Conservation (phyloP, 176 grass and related monocot genomes). For the Olyra latifolia region DNA sequence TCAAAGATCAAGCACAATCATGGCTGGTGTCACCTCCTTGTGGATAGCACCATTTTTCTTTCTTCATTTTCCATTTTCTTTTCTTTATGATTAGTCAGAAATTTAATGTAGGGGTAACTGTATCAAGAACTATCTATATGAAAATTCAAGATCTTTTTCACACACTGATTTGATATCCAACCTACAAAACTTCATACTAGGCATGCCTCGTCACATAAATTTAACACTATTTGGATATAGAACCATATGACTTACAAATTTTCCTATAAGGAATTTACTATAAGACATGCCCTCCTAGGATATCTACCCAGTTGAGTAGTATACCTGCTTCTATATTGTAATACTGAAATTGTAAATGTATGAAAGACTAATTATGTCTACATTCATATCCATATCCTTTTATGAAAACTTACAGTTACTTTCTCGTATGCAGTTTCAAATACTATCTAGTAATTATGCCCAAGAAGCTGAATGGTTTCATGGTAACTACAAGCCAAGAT, state of each 20-base stretch:
- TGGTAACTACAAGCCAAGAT: slow-evolving; percentile 15
- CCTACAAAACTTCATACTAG: background rate
- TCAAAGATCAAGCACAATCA: background rate
- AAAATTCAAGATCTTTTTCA: background rate
- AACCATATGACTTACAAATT: background rate
- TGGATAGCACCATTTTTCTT: background rate
- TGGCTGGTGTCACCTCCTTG: background rate
- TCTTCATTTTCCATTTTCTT: background rate
- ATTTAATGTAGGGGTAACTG: background rate
- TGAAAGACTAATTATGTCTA: background rate
- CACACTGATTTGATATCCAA: background rate
- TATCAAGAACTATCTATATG: background rate
- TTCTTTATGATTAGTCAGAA: background rate
- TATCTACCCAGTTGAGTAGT: background rate
- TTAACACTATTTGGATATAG: background rate
- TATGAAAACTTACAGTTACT: background rate
- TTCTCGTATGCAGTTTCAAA: slow-evolving; percentile 24
- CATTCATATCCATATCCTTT: background rate
- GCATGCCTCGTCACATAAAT: background rate
- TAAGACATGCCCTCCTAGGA: background rate
- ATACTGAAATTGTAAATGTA: background rate
- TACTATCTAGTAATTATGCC: slow-evolving; percentile 27
- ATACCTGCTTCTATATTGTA: background rate
- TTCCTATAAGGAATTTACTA: background rate
- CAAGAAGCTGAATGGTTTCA: slow-evolving; percentile 51